phyloP scores from a whole-genome alignment of 2,329 filamentous ascomycete species.

The Hypoxylon sp. region DNA sequence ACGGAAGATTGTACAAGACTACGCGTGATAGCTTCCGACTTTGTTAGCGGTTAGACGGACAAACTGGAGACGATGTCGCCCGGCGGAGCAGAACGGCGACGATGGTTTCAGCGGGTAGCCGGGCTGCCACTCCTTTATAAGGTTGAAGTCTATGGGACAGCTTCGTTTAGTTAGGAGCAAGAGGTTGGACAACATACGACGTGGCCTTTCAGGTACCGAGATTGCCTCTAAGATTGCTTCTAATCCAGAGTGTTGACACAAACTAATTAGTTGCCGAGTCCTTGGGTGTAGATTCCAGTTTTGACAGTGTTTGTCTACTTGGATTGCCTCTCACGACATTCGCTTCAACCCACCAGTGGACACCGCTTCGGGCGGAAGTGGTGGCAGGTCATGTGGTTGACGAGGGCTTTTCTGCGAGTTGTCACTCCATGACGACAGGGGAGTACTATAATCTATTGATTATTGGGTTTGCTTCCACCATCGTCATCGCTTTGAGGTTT shows the following conservation, averaged over 20 bases:
- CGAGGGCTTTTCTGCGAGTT: constrained; percentile 3
- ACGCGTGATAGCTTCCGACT: constrained; percentile 10
- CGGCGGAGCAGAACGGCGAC: background rate
- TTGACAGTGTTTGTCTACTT: constrained; percentile 7
- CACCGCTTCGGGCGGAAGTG: constrained; percentile 3
- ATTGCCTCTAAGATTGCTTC: background rate
- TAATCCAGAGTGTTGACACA: background rate
- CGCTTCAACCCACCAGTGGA: constrained; percentile 4
- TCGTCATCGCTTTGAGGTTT: constrained; percentile 32
- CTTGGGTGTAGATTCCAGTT: background rate
- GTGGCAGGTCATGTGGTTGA: constrained; percentile 21
- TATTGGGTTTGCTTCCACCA: constrained; percentile 5
- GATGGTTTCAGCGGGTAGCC: constrained; percentile 21
- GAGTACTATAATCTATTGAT: background rate
- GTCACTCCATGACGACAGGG: constrained; percentile 28
- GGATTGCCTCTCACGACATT: constrained; percentile 22
- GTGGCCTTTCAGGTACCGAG: constrained; percentile 8
- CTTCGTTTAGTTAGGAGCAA: constrained; percentile 6
- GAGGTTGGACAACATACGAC: constrained; percentile 1
- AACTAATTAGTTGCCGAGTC: constrained; percentile 8
- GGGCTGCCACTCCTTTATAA: constrained; percentile 15
- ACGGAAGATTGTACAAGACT: constrained; percentile 25
- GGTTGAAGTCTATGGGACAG: constrained; percentile 2
- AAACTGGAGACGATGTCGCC: constrained; percentile 9
- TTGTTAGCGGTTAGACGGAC: constrained; percentile 9